These are phyloP conservation scores for Pisolithus sp. DNA, from an alignment of 768 basidiomycete species.

Conservation along the genomic window DNA sequence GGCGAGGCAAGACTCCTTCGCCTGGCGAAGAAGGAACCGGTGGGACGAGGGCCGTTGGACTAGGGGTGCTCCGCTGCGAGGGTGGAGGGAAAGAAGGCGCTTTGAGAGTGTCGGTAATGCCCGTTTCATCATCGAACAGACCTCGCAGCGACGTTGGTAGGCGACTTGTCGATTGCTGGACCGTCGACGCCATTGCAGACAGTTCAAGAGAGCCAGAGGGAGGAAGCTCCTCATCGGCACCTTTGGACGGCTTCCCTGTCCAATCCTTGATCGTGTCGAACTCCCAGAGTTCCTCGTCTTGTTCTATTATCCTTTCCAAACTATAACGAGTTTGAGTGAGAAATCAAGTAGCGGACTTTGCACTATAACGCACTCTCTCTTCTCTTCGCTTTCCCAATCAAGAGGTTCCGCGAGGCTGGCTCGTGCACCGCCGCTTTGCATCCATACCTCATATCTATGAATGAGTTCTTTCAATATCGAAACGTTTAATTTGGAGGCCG, in stretches of 20 bases:
- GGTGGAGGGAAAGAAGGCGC: constrained; percentile 31
- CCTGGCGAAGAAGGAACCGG: constrained; percentile 31
- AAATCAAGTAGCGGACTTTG: not conserved
- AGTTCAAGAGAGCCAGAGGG: constrained; percentile 10
- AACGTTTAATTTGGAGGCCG: constrained; percentile 57
- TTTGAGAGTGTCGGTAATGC: constrained; percentile 37
- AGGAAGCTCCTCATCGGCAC: constrained; percentile 20
- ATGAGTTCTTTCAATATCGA: constrained; percentile 76
- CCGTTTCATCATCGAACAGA: constrained; percentile 64
- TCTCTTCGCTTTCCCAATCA: constrained; percentile 67
- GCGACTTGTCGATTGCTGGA: constrained; percentile 44
- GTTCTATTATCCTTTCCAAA: constrained; percentile 15
- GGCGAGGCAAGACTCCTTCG: constrained; percentile 28
- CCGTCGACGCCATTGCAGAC: constrained; percentile 33
- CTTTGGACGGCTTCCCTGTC: constrained; percentile 20
- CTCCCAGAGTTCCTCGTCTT: constrained; percentile 54
- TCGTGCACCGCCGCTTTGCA: constrained; percentile 58
- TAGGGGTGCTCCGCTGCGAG: constrained; percentile 21
- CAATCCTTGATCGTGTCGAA: constrained; percentile 64
- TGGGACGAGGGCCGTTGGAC: constrained; percentile 18
- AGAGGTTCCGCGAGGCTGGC: constrained; percentile 70
- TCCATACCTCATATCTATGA: constrained; percentile 68
- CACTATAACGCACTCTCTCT: constrained; percentile 39
- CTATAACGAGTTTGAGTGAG: constrained; percentile 8
- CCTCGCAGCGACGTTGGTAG: constrained; percentile 73